A percentile compares a stretch with the other conserved stretches of the same genome.
Conservation (phyloP, 768 basidiomycete species). For the Rhizopogon salebrosus region DNA sequence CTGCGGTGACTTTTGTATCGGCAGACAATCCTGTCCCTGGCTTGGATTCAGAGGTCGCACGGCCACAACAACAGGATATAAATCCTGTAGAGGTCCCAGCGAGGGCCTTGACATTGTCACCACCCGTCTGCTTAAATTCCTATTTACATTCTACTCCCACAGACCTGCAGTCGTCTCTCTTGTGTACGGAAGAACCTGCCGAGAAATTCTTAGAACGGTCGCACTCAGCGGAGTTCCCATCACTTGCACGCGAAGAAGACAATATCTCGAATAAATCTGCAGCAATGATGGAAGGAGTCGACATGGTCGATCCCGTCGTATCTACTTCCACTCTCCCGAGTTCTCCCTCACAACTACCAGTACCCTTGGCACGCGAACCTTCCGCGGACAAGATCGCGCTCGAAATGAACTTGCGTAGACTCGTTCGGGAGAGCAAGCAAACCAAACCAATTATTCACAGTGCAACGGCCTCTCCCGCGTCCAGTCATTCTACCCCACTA, state of each 20-base stretch:
- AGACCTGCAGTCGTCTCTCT: not conserved
- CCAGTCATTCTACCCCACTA: not conserved
- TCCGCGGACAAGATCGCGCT: conserved; percentile 29
- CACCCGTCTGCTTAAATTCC: not conserved
- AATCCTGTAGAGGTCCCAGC: not conserved
- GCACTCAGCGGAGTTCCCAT: not conserved
- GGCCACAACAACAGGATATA: not conserved
- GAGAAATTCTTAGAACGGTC: not conserved
- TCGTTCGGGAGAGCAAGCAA: conserved; percentile 32
- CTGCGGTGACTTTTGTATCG: not conserved
- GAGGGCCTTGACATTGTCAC: not conserved
- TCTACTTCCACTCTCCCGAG: not conserved
- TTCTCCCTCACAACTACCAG: not conserved
- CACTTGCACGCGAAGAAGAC: conserved; percentile 36
- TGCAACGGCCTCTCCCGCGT: not conserved
- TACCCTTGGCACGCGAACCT: not conserved
- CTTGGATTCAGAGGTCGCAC: not conserved
- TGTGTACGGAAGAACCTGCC: not conserved
- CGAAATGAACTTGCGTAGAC: conserved; percentile 30
- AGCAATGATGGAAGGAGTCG: conserved; percentile 13
- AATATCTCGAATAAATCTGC: conserved; percentile 35
- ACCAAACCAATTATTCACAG: conserved; percentile 31
- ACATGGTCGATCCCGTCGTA: not conserved
- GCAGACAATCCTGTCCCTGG: not conserved
- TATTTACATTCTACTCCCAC: not conserved